A percentile compares a stretch with the other conserved stretches of the same genome.
Conservation (phyloP, 208 protist species). For the Trypanosoma lewisi region DNA sequence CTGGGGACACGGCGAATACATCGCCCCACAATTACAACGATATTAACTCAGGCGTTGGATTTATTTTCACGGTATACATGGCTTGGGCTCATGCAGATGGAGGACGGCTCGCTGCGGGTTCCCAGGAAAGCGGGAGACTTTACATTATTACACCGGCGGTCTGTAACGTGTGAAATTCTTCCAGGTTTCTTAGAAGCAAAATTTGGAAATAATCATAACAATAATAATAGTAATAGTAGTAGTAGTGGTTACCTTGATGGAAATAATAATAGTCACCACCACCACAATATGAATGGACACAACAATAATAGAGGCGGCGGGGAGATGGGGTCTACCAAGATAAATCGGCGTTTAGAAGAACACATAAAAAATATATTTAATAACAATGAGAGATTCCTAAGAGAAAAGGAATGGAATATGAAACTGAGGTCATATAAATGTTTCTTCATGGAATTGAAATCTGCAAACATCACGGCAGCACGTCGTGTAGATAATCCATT, state of each 20-base stretch:
- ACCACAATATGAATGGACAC: too few species aligned
- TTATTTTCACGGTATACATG: slow-evolving; percentile 85
- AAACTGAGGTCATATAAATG: slow-evolving; percentile 41
- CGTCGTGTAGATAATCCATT: slow-evolving; percentile 88
- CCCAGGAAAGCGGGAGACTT: slow-evolving; percentile 54
- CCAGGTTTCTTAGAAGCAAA: slow-evolving; percentile 78
- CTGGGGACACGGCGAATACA: slow-evolving; percentile 52
- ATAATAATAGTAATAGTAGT: too few species aligned
- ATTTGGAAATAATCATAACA: slow-evolving; percentile 39
- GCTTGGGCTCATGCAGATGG: slow-evolving; percentile 80
- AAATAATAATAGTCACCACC: too few species aligned
- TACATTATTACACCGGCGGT: slow-evolving; percentile 61
- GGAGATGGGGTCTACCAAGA: slow-evolving; percentile 13
- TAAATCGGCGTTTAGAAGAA: slow-evolving; percentile 61
- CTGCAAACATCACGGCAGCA: slow-evolving; percentile 76
- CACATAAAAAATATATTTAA: slow-evolving; percentile 80
- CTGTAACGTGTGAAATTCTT: slow-evolving; percentile 75
- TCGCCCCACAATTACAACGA: slow-evolving; percentile 61
- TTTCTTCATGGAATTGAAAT: slow-evolving; percentile 73
- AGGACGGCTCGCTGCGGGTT: slow-evolving; percentile 58
- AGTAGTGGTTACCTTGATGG: too few species aligned
- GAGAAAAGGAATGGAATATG: slow-evolving; percentile 53
- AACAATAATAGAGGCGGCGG: too few species aligned
- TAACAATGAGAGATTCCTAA: slow-evolving; percentile 50
- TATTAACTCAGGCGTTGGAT: slow-evolving; percentile 72